Base-by-base conservation (phyloP, 345 rosid genomes). In the Cochlearia excelsa region DNA sequence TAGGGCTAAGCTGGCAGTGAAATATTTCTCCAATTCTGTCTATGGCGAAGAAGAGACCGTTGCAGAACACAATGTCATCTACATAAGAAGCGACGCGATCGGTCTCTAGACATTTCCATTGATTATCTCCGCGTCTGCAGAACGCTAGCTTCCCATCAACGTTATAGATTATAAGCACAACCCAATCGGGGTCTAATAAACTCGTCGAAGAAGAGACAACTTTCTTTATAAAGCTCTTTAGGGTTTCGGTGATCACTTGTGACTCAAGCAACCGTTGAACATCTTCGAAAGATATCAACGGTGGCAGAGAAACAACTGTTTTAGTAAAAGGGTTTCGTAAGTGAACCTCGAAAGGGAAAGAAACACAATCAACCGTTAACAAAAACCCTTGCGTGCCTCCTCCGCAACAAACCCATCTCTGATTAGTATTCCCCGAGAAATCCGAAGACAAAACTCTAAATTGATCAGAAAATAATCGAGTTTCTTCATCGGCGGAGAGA, bases 61-160 rank as follows among this genome's bases (percentile, higher is more conserved):
- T 68, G 38, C 46, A 68, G 45, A 60, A 68, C 16, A 54, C 61
- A n/a, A 68, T 68, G 38, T 66, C 66, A 37, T 59, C 66, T 2
- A 64, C 46, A 27, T 11, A 45, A 16, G 23, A 16, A 16, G 23
- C 23, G 23, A 16, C 23, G 23, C 23, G 23, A 26, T 26, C 65
- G 9, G 67, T 46, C 30, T 16, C 57, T 30, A 68, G 39, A 46
- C 23, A 42, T 2, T 61, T 68, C 73, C 73, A 68, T 3, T 61
- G 66, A n/a, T 37, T 45, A 52, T 68, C 72, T 45, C 66, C 48
- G 6, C 48, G 49, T 68, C 60, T 68, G 48, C 72, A 59, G 35
- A 68, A 60, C 1, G 66, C 72, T 43, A 68, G 66, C 4, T 68
- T 68, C 16, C 67, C 26, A 39, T 53, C 56, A 2, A 37, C 30